Conservation (phyloP, 495 filamentous ascomycete species). For the Tetracladium setigerum region DNA sequence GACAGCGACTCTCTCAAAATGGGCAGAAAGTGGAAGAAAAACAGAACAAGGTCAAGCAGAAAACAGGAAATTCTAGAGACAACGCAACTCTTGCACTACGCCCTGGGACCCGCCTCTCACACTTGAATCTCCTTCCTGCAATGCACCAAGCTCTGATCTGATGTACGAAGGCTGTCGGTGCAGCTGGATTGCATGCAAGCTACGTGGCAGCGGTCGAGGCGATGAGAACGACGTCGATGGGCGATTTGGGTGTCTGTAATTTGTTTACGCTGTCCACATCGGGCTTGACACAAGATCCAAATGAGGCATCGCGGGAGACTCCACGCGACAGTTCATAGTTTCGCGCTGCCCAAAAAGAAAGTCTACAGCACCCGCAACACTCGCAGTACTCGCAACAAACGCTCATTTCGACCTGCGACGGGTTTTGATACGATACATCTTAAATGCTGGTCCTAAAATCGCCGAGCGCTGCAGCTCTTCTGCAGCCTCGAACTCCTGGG, state of each 20-base stretch:
- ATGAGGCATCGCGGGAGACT: too few species aligned
- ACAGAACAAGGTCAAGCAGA: conserved; percentile 1
- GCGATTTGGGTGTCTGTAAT: too few species aligned
- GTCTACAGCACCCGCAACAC: too few species aligned
- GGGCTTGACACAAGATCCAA: too few species aligned
- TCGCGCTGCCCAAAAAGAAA: too few species aligned
- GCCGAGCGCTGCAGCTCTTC: conserved; percentile 15
- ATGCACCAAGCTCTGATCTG: conserved; percentile 8
- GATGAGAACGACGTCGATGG: neutral
- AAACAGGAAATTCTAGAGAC: conserved; percentile 9
- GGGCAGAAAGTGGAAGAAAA: neutral
- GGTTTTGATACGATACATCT: conserved; percentile 13
- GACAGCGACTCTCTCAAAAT: neutral
- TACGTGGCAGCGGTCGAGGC: conserved; percentile 16
- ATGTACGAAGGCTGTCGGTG: conserved; percentile 17
- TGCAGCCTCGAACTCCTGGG: conserved; percentile 2
- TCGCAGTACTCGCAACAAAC: too few species aligned
- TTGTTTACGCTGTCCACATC: too few species aligned
- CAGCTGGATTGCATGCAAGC: conserved; percentile 16
- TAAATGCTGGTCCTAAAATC: conserved; percentile 11
- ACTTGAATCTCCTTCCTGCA: conserved; percentile 15
- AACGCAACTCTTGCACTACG: neutral
- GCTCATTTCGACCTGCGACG: too few species aligned
- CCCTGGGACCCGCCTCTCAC: conserved; percentile 9
- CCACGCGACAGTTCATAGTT: too few species aligned